Percentiles rank a stretch among this genome's conserved stretches.
Conservation (phyloP, 441 rosid genomes). For the Eruca vesicaria region DNA sequence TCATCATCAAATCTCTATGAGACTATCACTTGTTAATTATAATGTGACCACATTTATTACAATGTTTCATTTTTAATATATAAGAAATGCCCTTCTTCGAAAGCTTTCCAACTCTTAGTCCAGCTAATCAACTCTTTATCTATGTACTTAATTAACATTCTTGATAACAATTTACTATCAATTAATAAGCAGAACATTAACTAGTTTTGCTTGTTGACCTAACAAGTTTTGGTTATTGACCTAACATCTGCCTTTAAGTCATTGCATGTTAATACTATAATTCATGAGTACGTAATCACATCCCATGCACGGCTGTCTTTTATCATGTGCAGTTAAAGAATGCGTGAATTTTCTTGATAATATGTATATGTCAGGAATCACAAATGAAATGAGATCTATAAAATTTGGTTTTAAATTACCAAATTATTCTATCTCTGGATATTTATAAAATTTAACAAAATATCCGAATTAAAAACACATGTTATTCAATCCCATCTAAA, state of each 20-base stretch:
- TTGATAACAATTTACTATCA: not conserved
- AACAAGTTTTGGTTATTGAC: not conserved
- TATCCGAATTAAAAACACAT: not conserved
- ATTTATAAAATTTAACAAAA: not conserved
- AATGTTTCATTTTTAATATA: no score
- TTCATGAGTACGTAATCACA: not conserved
- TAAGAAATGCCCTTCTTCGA: not conserved
- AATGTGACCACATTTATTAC: no score
- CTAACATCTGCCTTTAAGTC: not conserved
- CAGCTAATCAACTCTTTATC: constrained; percentile 1
- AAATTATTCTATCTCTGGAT: not conserved
- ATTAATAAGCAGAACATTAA: not conserved
- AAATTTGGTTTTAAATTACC: not conserved
- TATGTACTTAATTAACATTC: not conserved
- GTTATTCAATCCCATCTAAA: not conserved
- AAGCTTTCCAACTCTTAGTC: constrained; percentile 5
- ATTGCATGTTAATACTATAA: not conserved
- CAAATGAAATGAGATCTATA: not conserved
- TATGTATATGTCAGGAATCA: not conserved
- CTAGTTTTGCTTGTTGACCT: not conserved
- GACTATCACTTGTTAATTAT: no score
- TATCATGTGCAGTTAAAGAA: not conserved
- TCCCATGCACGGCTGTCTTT: not conserved
- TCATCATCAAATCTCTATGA: no score
- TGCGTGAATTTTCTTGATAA: not conserved